Percentiles rank a stretch among this genome's conserved stretches.
phyloP scores from a whole-genome alignment of 306 rosid genomes.

The Ammopiptanthus mongolicus region DNA sequence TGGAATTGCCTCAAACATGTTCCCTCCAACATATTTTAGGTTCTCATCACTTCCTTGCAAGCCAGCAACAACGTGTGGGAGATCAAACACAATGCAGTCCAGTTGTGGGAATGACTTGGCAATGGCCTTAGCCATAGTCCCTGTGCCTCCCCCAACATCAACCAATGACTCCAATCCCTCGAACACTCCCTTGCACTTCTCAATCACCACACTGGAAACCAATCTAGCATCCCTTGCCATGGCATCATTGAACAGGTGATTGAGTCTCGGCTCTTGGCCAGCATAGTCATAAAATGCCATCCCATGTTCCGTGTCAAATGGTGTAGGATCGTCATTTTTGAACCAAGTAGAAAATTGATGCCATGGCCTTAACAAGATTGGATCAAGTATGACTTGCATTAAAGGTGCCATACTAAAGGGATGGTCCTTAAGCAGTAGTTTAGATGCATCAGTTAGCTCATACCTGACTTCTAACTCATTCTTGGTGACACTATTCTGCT shows the following conservation, averaged over 20 bases:
- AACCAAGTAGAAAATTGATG: slow-evolving; percentile 32
- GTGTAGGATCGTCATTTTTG: slow-evolving; percentile 28
- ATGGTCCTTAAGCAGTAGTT: slow-evolving; percentile 28
- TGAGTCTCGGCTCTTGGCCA: background rate
- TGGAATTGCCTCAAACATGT: background rate
- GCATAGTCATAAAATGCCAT: slow-evolving; percentile 34
- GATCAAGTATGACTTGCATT: slow-evolving; percentile 13
- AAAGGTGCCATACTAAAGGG: slow-evolving; percentile 26
- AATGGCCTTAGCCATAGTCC: slow-evolving; percentile 29
- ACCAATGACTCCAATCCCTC: slow-evolving; percentile 31
- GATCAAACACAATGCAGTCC: slow-evolving; percentile 19
- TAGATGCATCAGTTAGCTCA: slow-evolving; percentile 42
- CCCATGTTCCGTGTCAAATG: slow-evolving; percentile 40
- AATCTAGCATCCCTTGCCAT: slow-evolving; percentile 29
- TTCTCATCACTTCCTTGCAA: background rate
- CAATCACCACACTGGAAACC: background rate
- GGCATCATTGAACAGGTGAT: slow-evolving; percentile 31
- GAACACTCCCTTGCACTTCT: slow-evolving; percentile 19
- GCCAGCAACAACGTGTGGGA: slow-evolving; percentile 8
- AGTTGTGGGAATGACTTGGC: slow-evolving; percentile 22
- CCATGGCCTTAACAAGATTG: slow-evolving; percentile 34
- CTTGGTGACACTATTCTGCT: background rate
- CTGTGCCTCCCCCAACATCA: slow-evolving; percentile 39
- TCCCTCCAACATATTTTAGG: background rate
- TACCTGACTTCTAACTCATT: slow-evolving; percentile 28